Evolutionary conservation across 2,329 filamentous ascomycete species (phyloP).

Genomic region (Metarhizium guizhouense): DNA sequence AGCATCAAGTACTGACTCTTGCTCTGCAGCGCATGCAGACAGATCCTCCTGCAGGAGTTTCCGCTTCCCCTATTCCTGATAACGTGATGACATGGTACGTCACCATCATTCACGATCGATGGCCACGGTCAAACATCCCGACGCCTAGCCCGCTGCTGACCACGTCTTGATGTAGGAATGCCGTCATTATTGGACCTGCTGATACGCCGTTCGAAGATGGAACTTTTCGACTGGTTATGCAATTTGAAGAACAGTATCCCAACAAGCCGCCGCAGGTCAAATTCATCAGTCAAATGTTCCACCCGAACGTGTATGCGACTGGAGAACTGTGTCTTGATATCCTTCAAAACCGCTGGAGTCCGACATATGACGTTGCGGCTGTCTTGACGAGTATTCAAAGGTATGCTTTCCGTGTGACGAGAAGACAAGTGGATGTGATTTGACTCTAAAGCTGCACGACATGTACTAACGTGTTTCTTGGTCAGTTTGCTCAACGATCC

Average conservation of each 20-base stretch:
- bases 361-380: conserved; percentile 95
- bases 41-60: conserved; percentile 92
- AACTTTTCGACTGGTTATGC: conserved; percentile 95
- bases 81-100: conserved; percentile 94
- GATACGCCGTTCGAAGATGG: conserved; percentile 98
- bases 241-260: conserved; percentile 97
- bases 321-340: conserved; percentile 96
- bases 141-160: conserved; percentile 9
- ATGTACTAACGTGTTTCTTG: conserved; percentile 16
- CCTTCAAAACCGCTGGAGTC: conserved; percentile 95
- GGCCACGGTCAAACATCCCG: not conserved
- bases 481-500: conserved; percentile 87
- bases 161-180: conserved; percentile 59
- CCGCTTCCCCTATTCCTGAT: conserved; percentile 88
- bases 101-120: conserved; percentile 3
- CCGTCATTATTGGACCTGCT: conserved; percentile 92
- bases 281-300: conserved; percentile 99
- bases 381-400: conserved; percentile 97
- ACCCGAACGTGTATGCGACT: conserved; percentile 95
- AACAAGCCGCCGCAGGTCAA: conserved; percentile 98
- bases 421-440: not conserved
- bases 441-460: not conserved
- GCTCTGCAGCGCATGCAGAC: conserved; percentile 85
- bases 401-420: conserved; percentile 34
- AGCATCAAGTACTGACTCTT: not conserved